Evolutionary conservation across 768 basidiomycete genomes (phyloP).

Genomic region (Solioccasus polychromus): DNA sequence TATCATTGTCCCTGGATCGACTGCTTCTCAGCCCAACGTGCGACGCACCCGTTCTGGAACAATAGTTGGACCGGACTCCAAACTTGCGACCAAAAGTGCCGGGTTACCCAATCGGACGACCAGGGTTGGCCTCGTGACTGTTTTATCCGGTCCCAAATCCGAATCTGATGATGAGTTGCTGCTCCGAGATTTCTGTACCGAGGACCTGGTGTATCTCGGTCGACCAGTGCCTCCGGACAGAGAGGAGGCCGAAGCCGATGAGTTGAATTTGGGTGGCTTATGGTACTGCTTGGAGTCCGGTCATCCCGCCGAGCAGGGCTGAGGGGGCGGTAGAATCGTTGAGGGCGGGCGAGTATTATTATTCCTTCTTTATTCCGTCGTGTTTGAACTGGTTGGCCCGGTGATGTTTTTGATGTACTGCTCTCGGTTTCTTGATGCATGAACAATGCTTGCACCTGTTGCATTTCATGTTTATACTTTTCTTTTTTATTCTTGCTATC

Average conservation of each 20-base stretch:
- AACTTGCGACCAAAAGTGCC: slow-evolving; percentile 11
- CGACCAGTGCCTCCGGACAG: slow-evolving; percentile 1
- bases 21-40: slow-evolving; percentile 15
- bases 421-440: slow-evolving; percentile 5
- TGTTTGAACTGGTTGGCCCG: neutral
- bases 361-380: neutral
- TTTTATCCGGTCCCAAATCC: slow-evolving; percentile 6
- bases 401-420: slow-evolving; percentile 1
- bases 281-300: slow-evolving; percentile 7
- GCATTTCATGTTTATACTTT: neutral
- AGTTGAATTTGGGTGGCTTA: slow-evolving; percentile 26
- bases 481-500: neutral
- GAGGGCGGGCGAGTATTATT: neutral
- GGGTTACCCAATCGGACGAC: neutral
- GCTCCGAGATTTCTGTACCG: slow-evolving; percentile 17
- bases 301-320: slow-evolving; percentile 9
- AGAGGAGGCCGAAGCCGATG: slow-evolving; percentile 16
- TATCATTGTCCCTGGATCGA: neutral
- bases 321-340: slow-evolving; percentile 8
- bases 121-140: slow-evolving; percentile 1
- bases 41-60: slow-evolving; percentile 51
- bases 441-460: slow-evolving; percentile 7
- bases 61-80: slow-evolving; percentile 34
- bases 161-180: slow-evolving; percentile 27
- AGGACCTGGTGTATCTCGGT: slow-evolving; percentile 24